Conservation (phyloP, 805 yeast species). For the Komagataella populi region DNA sequence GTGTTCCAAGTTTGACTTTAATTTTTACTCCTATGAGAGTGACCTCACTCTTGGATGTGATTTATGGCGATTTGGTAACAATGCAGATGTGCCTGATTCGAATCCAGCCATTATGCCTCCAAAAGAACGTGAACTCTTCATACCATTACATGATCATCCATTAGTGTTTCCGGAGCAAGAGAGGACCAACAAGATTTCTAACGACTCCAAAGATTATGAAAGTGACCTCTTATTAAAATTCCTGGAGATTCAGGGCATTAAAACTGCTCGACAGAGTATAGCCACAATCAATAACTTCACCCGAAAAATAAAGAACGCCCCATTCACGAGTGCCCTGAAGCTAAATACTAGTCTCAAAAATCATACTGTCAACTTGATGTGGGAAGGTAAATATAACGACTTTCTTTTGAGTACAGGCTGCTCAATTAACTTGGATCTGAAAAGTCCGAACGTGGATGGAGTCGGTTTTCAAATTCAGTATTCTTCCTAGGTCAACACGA, state of each 20-base stretch:
- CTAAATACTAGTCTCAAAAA: conserved; percentile 57
- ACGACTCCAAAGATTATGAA: neutral
- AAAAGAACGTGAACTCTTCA: neutral
- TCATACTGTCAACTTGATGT: conserved; percentile 45
- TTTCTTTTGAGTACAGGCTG: conserved; percentile 65
- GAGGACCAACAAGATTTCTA: neutral
- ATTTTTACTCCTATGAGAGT: conserved; percentile 80
- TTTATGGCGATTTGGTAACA: conserved; percentile 35
- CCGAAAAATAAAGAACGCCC: conserved; percentile 29
- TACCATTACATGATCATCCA: neutral
- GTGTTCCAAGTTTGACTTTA: conserved; percentile 78
- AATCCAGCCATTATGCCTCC: neutral
- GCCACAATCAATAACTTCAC: conserved; percentile 5
- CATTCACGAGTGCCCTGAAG: conserved; percentile 61
- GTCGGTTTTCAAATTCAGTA: neutral
- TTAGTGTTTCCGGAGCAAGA: neutral
- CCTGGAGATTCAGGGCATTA: conserved; percentile 25
- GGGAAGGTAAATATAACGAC: conserved; percentile 84
- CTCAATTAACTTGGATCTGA: neutral
- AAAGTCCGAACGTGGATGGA: neutral
- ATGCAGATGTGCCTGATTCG: neutral
- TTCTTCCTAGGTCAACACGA: conserved; percentile 22
- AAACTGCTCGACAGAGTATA: conserved; percentile 30
- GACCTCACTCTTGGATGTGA: conserved; percentile 82
- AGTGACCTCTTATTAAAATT: conserved; percentile 7